Evolutionary conservation across 106 monocot genomes (phyloP).

Genomic region (Apostasia ramifera): DNA sequence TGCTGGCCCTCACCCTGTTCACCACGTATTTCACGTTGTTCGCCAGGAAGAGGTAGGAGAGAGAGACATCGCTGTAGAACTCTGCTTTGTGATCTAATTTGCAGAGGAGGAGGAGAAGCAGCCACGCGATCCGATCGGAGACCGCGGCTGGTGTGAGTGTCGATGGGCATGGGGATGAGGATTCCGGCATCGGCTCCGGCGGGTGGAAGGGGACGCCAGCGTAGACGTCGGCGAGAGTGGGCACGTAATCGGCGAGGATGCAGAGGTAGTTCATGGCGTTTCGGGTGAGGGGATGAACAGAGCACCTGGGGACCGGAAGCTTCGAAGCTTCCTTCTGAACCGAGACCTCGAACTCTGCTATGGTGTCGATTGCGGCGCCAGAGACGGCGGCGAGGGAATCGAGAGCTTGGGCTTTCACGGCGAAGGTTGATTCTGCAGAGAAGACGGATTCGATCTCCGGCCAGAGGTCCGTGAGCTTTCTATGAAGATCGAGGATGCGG

Average conservation of each 20-base stretch:
- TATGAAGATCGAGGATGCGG: conserved; percentile 48
- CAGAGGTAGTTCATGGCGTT: conserved; percentile 62
- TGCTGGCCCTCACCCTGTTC: conserved; percentile 22
- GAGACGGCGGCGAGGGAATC: conserved; percentile 23
- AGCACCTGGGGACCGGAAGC: conserved; percentile 21
- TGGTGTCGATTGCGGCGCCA: conserved; percentile 21
- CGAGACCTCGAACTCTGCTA: conserved; percentile 41
- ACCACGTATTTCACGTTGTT: conserved; percentile 59
- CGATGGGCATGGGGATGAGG: conserved; percentile 1
- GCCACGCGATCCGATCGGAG: conserved; percentile 28
- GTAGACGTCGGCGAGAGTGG: conserved; percentile 28
- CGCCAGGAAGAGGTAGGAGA: conserved; percentile 44
- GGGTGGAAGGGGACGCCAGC: conserved; percentile 21
- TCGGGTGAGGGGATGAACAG: conserved; percentile 43
- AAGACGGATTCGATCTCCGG: conserved; percentile 45
- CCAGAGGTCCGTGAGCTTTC: conserved; percentile 24
- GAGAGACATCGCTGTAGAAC: conserved; percentile 2
- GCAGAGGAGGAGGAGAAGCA: conserved; percentile 19
- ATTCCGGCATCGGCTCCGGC: conserved; percentile 8
- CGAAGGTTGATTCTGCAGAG: conserved; percentile 25
- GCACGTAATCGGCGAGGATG: conserved; percentile 45
- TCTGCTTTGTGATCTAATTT: conserved; percentile 9
- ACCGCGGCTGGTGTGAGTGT: conserved; percentile 2
- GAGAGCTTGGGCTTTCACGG: conserved; percentile 19
- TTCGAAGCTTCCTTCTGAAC: conserved; percentile 43